Percentiles rank a stretch among this genome's conserved stretches.
Conservation (phyloP, 495 filamentous ascomycete species). For the Pyrenopolyporus hunteri region DNA sequence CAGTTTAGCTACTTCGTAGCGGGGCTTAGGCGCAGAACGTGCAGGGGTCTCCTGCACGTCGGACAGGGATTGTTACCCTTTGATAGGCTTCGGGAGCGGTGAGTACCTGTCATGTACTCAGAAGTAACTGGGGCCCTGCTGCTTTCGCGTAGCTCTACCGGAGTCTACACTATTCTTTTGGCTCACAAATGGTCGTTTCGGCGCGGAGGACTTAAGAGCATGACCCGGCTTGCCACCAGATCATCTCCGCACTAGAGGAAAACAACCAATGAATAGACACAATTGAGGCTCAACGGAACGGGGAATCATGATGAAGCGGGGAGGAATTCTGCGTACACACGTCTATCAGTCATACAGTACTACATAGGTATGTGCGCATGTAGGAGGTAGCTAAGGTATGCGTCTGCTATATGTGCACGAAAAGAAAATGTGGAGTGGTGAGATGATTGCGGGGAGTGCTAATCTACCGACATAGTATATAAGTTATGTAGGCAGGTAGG, state of each 20-base stretch:
- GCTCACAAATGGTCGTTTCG: slow-evolving; percentile 7
- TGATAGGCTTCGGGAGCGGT: slow-evolving; percentile 28
- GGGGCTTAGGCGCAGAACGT: slow-evolving; percentile 17
- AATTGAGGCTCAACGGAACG: slow-evolving; percentile 36
- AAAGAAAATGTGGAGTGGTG: slow-evolving; percentile 4
- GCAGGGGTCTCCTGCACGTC: slow-evolving; percentile 11
- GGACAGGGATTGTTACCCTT: slow-evolving; percentile 12
- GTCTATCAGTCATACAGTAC: too few relatives aligned
- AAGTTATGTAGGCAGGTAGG: too few relatives aligned
- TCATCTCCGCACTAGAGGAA: slow-evolving; percentile 8
- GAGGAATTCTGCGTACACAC: slow-evolving; percentile 10
- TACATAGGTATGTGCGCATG: too few relatives aligned
- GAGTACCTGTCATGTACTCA: slow-evolving; percentile 23
- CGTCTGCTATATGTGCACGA: too few relatives aligned
- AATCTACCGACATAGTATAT: background rate
- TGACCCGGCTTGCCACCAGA: slow-evolving; percentile 17
- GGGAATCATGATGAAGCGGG: slow-evolving; percentile 12
- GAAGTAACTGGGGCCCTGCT: slow-evolving; percentile 5
- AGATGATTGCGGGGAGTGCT: slow-evolving; percentile 26
- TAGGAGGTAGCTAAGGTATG: too few relatives aligned
- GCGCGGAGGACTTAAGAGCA: slow-evolving; percentile 8
- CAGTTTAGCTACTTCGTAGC: slow-evolving; percentile 3
- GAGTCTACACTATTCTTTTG: background rate
- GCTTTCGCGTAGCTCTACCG: slow-evolving; percentile 21
- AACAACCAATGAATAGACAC: slow-evolving; percentile 17